phyloP scores from a whole-genome alignment of 2,329 filamentous ascomycete genomes.

The Myriosclerotinia duriaeana region DNA sequence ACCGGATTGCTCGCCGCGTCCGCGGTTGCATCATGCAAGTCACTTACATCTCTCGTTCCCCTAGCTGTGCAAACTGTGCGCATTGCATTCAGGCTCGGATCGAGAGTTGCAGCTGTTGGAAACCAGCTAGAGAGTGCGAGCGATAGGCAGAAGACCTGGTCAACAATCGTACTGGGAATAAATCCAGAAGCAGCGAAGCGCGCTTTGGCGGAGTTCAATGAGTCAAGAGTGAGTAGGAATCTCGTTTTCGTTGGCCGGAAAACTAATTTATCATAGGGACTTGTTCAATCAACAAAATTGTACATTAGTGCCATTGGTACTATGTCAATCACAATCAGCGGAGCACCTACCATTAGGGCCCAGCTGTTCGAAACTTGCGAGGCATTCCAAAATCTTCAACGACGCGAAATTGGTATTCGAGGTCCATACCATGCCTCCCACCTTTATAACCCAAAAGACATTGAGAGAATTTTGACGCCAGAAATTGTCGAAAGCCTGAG shows the following conservation, averaged over 20 bases:
- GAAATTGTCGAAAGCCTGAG: slow-evolving; percentile 24
- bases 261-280: slow-evolving; percentile 20
- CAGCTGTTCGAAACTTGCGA: slow-evolving; percentile 27
- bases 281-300: slow-evolving; percentile 27
- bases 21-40: slow-evolving; percentile 38
- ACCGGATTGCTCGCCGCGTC: slow-evolving; percentile 41
- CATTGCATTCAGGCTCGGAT: slow-evolving; percentile 40
- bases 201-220: slow-evolving; percentile 30
- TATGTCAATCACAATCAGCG: slow-evolving; percentile 31
- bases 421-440: slow-evolving; percentile 40
- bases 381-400: slow-evolving; percentile 26
- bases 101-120: slow-evolving; percentile 37
- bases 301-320: slow-evolving; percentile 31
- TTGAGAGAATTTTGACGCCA: slow-evolving; percentile 30
- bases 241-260: too few relatives aligned
- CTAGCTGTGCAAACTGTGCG: slow-evolving; percentile 39
- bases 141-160: slow-evolving; percentile 29
- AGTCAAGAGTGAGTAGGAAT: slow-evolving; percentile 13
- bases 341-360: slow-evolving; percentile 27
- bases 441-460: slow-evolving; percentile 34
- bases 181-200: slow-evolving; percentile 24
- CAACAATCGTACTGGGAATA: slow-evolving; percentile 29
- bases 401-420: slow-evolving; percentile 30
- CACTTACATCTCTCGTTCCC: slow-evolving; percentile 37
- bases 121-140: slow-evolving; percentile 27